Conservation (phyloP, 2,329 filamentous ascomycete genomes). For the Aspergillus pseudoglaucus region DNA sequence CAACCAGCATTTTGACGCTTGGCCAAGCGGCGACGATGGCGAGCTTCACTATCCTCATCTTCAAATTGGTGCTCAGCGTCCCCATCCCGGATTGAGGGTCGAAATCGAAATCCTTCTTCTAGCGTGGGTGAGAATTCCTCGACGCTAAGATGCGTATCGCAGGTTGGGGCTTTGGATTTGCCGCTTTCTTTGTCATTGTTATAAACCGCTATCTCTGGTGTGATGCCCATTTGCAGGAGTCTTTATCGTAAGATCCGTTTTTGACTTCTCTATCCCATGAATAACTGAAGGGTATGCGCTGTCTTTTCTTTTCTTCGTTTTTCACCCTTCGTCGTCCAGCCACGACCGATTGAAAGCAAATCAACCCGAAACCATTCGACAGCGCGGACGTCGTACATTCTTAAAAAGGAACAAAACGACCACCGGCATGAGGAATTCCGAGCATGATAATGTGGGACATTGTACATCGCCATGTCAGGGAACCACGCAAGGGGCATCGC, state of each 20-base stretch:
- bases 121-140: neutral
- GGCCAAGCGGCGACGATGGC: neutral
- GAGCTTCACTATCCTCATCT: neutral
- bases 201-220: neutral
- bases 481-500: neutral
- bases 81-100: neutral
- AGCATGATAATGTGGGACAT: neutral
- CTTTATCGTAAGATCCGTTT: neutral
- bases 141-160: neutral
- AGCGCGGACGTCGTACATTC: neutral
- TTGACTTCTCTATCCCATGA: neutral
- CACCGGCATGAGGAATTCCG: neutral
- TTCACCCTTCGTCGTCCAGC: neutral
- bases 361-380: neutral
- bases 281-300: neutral
- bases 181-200: neutral
- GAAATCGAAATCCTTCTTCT: neutral
- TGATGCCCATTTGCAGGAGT: neutral
- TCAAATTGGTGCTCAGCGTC: neutral
- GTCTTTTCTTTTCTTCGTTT: neutral
- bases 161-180: too few species aligned
- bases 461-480: neutral
- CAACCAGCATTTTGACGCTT: slow-evolving; percentile 18
- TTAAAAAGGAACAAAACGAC: neutral
- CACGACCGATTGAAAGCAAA: neutral